Conservation (phyloP, 441 rosid genomes). For the Eutrema salsugineum region DNA sequence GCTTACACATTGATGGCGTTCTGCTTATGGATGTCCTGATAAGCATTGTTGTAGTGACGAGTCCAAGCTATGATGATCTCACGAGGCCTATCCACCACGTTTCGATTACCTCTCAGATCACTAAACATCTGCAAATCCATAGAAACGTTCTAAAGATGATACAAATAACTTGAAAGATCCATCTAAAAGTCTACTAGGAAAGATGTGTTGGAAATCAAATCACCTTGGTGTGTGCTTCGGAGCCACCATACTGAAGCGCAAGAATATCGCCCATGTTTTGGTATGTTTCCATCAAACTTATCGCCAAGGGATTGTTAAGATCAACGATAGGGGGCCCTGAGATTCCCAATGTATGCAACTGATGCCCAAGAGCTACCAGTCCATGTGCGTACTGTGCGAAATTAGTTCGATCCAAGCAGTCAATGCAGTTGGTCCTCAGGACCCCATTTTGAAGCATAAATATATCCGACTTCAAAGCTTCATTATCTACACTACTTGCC, state of each 20-base stretch:
- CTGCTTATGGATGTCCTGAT: constrained; percentile 63
- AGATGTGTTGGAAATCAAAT: neutral
- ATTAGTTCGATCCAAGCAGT: constrained; percentile 76
- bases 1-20: constrained; percentile 73
- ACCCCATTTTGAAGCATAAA: constrained; percentile 51
- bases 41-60: constrained; percentile 65
- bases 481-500: constrained; percentile 11
- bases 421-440: constrained; percentile 68
- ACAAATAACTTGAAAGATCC: neutral
- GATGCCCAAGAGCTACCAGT: constrained; percentile 54
- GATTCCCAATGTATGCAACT: constrained; percentile 50
- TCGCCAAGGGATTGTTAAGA: constrained; percentile 49
- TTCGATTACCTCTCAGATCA: constrained; percentile 69
- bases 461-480: constrained; percentile 21
- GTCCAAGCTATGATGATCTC: constrained; percentile 56
- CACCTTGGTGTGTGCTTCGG: constrained; percentile 80
- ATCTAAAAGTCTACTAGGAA: neutral
- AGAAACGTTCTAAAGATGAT: neutral
- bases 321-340: constrained; percentile 46
- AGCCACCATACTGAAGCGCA: constrained; percentile 77
- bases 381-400: constrained; percentile 75
- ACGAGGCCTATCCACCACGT: constrained; percentile 58
- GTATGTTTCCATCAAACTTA: constrained; percentile 49
- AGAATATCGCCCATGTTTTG: constrained; percentile 70
- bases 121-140: constrained; percentile 50